phyloP scores from a whole-genome alignment of 257 asterid species.

The Jaltomata sinuosa region DNA sequence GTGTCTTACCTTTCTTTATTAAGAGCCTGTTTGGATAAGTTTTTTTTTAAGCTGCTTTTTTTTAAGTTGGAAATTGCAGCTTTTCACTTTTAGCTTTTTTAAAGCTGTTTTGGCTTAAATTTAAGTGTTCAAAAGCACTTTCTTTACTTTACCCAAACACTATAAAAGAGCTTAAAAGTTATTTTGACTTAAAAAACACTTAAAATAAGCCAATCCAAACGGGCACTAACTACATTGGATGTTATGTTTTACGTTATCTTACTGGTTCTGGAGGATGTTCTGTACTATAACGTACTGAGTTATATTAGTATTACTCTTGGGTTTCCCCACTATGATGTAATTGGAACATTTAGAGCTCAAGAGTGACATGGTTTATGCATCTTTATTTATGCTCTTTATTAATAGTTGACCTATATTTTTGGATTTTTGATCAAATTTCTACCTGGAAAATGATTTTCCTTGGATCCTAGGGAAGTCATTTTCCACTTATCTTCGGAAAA shows the following conservation, averaged over 20 bases:
- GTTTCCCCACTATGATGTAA: background rate
- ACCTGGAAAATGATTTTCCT: background rate
- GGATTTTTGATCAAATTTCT: background rate
- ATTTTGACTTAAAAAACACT: too few species aligned
- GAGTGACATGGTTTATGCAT: background rate
- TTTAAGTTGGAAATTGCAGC: too few species aligned
- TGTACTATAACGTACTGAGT: background rate
- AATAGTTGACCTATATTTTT: background rate
- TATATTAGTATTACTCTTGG: background rate
- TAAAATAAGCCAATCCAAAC: too few species aligned
- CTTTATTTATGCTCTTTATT: background rate
- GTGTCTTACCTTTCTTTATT: background rate
- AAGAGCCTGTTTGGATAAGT: too few species aligned
- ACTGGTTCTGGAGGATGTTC: background rate
- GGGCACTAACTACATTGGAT: background rate
- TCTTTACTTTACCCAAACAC: too few species aligned
- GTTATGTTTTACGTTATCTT: background rate
- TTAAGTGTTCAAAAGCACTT: too few species aligned
- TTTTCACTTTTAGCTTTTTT: too few species aligned
- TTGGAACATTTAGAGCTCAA: background rate
- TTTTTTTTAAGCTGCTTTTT: too few species aligned
- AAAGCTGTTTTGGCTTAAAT: too few species aligned
- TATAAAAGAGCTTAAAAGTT: too few species aligned
- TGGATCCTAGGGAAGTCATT: background rate
- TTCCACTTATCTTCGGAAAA: background rate